phyloP scores from a whole-genome alignment of 2,329 filamentous ascomycete genomes.

The Trichoderma atroviride region DNA sequence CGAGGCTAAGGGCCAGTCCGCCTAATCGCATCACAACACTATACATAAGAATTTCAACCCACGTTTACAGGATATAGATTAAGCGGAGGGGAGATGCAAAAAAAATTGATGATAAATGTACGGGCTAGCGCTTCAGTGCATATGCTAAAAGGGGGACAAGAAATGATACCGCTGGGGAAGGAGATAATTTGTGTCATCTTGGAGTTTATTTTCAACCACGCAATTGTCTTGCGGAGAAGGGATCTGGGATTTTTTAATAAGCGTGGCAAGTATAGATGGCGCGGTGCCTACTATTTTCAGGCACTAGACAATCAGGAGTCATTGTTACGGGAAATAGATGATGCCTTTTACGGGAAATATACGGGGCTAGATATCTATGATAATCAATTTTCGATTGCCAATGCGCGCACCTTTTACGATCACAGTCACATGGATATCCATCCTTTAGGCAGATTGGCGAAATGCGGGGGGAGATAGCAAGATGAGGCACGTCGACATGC shows the following conservation, averaged over 20 bases:
- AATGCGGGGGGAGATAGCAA: not conserved
- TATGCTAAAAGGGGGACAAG: not conserved
- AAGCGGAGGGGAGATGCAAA: not conserved
- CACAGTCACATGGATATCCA: not conserved
- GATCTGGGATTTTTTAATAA: conserved; percentile 24
- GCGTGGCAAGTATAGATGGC: conserved; percentile 26
- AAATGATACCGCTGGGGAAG: conserved; percentile 1
- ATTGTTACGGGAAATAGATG: conserved; percentile 19
- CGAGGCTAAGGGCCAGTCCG: conserved; percentile 39
- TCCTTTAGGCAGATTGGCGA: not conserved
- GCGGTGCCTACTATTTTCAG: conserved; percentile 21
- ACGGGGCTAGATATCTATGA: conserved; percentile 25
- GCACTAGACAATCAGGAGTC: conserved; percentile 19
- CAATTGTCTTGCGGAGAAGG: conserved; percentile 1
- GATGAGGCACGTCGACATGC: not conserved
- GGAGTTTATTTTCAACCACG: not conserved
- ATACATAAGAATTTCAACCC: not conserved
- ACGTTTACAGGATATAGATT: not conserved
- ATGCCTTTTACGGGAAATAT: conserved; percentile 17
- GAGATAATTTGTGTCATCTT: conserved; percentile 8
- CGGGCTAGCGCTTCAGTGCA: not conserved
- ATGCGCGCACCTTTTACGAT: not conserved
- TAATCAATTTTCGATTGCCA: conserved; percentile 24
- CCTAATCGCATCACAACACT: conserved; percentile 1
- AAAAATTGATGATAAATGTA: not conserved